Evolutionary conservation across 345 rosid species (phyloP), one percentile per base, ranked within the genome.

Genomic region (Eucalyptus pauciflora): DNA sequence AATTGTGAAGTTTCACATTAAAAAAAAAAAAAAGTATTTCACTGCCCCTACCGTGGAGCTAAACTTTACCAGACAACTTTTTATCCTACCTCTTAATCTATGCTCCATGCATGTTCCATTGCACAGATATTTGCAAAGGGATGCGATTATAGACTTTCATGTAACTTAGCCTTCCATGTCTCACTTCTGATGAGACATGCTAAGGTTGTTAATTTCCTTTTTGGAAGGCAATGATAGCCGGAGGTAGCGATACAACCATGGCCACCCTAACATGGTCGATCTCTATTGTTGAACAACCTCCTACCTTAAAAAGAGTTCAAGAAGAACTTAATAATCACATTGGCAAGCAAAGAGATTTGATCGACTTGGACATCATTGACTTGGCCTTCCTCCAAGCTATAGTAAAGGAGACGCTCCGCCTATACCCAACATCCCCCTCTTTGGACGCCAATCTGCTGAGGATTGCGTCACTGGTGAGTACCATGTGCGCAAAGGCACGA

Each of bases 351-450:
- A 17, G 88, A 52, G 16, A 20, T 20, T 87, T 92, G 20, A 50
- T n/a, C 5, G 92, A 90, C 27, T 86, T 89, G 17, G 93, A 92
- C 41, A 89, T 91, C 14, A 86, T 48, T 15, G 90, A 93, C 62
- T 86, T 93, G 9, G 88, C 86, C n/a, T 91, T 92, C 69, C 91
- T 93, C 41, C 92, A 90, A 86, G 93, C 94, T 15, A 60, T 93
- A 45, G 87, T 92, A 3, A 93, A 93, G 85, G 94, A 93, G 89
- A 86, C 94, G 10, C 83, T 92, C 24, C 86, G 93, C 24, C 62
- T 93, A 24, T 86, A 91, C 87, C 93, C 93, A 13, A 89, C 92
- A 41, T 89, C 88, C 22, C 93, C 91, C 17, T 33, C 37, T 33
- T 33, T 27, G 92, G 89, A 86, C 67, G 92, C 33, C 56, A 90